phyloP scores from a whole-genome alignment of 2,329 filamentous ascomycete genomes.

The Cladosporium sp. region DNA sequence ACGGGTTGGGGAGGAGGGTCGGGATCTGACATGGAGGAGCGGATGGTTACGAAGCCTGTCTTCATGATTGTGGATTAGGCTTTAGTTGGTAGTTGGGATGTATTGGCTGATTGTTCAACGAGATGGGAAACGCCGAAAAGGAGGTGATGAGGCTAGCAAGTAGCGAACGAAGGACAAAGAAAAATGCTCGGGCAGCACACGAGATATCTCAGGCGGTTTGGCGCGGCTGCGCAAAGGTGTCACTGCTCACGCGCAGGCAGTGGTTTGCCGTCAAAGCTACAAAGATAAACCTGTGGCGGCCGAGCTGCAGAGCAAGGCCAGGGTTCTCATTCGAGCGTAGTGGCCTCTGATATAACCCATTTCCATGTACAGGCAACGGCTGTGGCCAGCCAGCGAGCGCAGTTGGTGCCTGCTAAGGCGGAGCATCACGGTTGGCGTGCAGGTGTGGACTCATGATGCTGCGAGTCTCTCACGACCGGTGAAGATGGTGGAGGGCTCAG shows the following conservation, averaged over 20 bases:
- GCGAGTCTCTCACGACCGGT: constrained; percentile 7
- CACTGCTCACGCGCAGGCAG: constrained; percentile 15
- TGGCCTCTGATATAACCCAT: neutral
- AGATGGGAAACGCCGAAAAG: neutral
- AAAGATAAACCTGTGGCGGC: constrained; percentile 1
- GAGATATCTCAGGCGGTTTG: constrained; percentile 3
- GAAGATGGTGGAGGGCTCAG: constrained; percentile 4
- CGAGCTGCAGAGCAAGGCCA: constrained; percentile 6
- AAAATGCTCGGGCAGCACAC: neutral
- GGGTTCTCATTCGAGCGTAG: neutral
- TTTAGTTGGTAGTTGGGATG: too few relatives aligned
- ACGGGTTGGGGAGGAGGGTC: constrained; percentile 7
- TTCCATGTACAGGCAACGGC: neutral
- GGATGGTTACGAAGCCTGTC: constrained; percentile 16
- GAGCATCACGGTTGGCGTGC: constrained; percentile 1
- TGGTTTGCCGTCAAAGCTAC: neutral
- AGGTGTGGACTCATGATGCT: neutral
- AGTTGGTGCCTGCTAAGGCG: neutral
- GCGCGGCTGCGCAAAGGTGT: constrained; percentile 10
- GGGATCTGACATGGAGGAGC: constrained; percentile 7
- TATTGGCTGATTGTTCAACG: neutral
- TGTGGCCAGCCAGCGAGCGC: neutral
- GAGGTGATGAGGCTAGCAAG: neutral
- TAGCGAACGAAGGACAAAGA: neutral
- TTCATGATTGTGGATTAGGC: constrained; percentile 8